These are phyloP conservation scores for Orbilia brochopaga DNA, from an alignment of 2,329 filamentous ascomycete species.

Conservation along the genomic window DNA sequence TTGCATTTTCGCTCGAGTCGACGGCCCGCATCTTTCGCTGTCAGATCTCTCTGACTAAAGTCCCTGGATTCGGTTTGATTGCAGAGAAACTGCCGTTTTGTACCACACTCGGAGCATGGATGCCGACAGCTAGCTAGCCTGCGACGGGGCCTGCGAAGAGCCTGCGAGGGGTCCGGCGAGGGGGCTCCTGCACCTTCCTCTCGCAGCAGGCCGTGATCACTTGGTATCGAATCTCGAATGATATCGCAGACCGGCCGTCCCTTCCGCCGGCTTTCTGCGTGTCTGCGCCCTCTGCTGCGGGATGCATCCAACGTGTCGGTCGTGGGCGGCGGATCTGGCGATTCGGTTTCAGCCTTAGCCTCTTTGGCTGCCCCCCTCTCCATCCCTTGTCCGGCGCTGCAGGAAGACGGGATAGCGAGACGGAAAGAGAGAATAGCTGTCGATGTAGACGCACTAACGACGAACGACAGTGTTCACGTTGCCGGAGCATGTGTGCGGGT, in stretches of 20 bases:
- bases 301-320: background rate
- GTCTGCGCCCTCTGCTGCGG: background rate
- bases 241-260: background rate
- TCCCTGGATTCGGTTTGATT: no score
- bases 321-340: conserved; percentile 19
- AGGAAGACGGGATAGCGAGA: conserved; percentile 4
- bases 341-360: conserved; percentile 48
- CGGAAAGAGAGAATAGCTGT: no score
- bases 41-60: no score
- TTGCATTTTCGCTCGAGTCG: no score
- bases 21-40: no score
- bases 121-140: conserved; percentile 29
- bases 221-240: conserved; percentile 3
- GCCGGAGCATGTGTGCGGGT: conserved; percentile 33
- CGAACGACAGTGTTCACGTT: conserved; percentile 44
- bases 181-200: conserved; percentile 33
- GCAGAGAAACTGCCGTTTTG: background rate
- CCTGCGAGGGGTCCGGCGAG: background rate
- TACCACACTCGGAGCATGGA: conserved; percentile 9
- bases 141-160: no score
- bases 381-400: conserved; percentile 11
- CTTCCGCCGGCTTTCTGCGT: conserved; percentile 13
- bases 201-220: background rate
- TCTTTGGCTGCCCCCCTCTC: background rate
- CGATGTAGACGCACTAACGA: conserved; percentile 16